Conservation (phyloP, 352 stramenopile genomes). For the Peronospora belbahrii region DNA sequence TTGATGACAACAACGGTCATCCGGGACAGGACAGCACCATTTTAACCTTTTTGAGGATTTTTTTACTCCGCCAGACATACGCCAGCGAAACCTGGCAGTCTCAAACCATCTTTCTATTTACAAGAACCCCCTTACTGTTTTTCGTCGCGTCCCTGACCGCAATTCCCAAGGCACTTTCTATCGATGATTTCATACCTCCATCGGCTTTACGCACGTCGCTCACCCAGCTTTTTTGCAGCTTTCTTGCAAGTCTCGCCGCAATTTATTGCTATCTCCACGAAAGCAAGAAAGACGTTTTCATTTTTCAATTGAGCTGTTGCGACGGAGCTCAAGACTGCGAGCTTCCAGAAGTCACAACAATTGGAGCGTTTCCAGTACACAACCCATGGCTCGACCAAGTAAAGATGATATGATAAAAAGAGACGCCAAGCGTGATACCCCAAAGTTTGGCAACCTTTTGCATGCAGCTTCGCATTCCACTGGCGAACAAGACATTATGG, state of each 20-base stretch:
- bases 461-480: conserved; percentile 15
- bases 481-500: conserved; percentile 1
- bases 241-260: conserved; percentile 23
- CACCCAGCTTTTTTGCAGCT: conserved; percentile 19
- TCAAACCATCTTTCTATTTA: conserved; percentile 13
- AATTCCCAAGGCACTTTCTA: conserved; percentile 22
- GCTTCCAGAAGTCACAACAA: conserved; percentile 3
- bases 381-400: conserved; percentile 1
- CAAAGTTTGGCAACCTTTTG: conserved; percentile 21
- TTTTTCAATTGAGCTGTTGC: conserved; percentile 9
- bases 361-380: neutral
- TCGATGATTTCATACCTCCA: conserved; percentile 15
- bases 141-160: conserved; percentile 14
- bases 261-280: conserved; percentile 4
- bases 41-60: conserved; percentile 8
- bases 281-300: conserved; percentile 2
- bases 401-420: neutral
- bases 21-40: conserved; percentile 18
- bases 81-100: conserved; percentile 12
- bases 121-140: conserved; percentile 4
- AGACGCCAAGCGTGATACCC: conserved; percentile 4
- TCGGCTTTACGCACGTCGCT: conserved; percentile 29
- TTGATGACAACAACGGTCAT: conserved; percentile 14
- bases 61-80: conserved; percentile 18
- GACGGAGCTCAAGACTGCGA: conserved; percentile 3